These are phyloP conservation scores for Raddia guianensis DNA, from an alignment of 176 grass and related monocot species.

Conservation along the genomic window DNA sequence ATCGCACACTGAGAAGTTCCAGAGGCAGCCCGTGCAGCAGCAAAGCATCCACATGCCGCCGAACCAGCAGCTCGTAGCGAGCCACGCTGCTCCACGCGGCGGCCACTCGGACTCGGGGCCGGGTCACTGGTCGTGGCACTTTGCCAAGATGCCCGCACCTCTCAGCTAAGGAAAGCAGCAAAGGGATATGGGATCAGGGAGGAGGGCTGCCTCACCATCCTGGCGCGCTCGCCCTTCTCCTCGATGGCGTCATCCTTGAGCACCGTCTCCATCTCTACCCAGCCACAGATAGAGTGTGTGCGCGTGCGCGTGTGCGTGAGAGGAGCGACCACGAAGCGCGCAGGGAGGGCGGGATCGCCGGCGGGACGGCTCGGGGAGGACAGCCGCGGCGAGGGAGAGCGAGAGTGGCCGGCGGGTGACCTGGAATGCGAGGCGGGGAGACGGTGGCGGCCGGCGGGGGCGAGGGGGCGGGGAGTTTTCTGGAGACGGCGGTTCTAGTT, in stretches of 20 bases:
- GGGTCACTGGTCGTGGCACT: not conserved
- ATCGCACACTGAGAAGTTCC: not conserved
- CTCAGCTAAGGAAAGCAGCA: not conserved
- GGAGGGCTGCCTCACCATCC: conserved; percentile 37
- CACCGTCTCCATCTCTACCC: conserved; percentile 49
- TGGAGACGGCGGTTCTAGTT: too few relatives aligned
- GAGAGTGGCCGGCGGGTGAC: too few relatives aligned
- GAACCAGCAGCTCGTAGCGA: not conserved
- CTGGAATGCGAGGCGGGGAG: not conserved
- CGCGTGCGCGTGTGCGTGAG: too few relatives aligned
- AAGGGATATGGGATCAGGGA: not conserved
- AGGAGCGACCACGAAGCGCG: not conserved
- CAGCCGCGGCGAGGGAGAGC: not conserved
- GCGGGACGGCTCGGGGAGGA: not conserved
- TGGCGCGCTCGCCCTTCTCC: conserved; percentile 55
- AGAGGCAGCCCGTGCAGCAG: not conserved
- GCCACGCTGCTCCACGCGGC: too few relatives aligned
- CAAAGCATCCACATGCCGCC: not conserved
- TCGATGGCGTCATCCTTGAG: conserved; percentile 60
- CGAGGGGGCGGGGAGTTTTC: not conserved
- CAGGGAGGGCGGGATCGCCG: not conserved
- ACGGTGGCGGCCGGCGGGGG: not conserved
- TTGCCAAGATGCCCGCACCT: not conserved
- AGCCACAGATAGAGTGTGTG: not conserved
- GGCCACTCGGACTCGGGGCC: too few relatives aligned